Percentiles rank a stretch among this genome's conserved stretches.
phyloP scores from a whole-genome alignment of 805 yeast genomes.

The Pichia scutulata region DNA sequence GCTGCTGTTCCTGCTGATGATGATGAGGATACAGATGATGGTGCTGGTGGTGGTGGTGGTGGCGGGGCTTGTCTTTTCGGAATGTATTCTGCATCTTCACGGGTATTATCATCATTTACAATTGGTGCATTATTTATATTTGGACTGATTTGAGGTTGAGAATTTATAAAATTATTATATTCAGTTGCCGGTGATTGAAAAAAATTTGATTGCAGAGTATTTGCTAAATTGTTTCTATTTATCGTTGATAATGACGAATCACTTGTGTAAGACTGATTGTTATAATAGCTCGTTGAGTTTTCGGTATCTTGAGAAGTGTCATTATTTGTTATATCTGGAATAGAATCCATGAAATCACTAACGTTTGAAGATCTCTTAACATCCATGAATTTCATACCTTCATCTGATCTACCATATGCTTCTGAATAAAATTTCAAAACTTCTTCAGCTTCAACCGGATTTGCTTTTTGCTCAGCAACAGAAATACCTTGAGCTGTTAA shows the following conservation, averaged over 20 bases:
- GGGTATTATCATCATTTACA: not conserved
- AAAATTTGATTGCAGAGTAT: not conserved
- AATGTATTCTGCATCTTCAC: conserved; percentile 21
- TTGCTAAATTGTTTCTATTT: not conserved
- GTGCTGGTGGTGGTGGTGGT: conserved; percentile 26
- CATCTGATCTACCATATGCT: conserved; percentile 14
- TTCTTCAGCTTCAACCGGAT: conserved; percentile 76
- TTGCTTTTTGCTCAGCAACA: conserved; percentile 76
- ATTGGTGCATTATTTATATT: not conserved
- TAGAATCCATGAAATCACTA: conserved; percentile 12
- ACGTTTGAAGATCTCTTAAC: conserved; percentile 16
- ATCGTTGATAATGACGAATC: conserved; percentile 5
- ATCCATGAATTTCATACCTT: conserved; percentile 25
- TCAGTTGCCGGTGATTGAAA: conserved; percentile 7
- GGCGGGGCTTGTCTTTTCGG: conserved; percentile 33
- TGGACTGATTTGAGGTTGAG: conserved; percentile 3
- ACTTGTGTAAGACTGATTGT: conserved; percentile 1
- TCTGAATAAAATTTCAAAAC: conserved; percentile 24
- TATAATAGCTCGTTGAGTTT: not conserved
- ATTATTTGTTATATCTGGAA: conserved; percentile 7
- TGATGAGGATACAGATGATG: conserved; percentile 1
- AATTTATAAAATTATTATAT: conserved; percentile 4
- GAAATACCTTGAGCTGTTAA: conserved; percentile 83
- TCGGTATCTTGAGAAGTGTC: conserved; percentile 2
- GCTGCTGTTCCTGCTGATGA: not conserved